A percentile compares a stretch with the other conserved stretches of the same genome.
phyloP scores from a whole-genome alignment of 768 basidiomycete species.

The Rhizopogon vinicolor region DNA sequence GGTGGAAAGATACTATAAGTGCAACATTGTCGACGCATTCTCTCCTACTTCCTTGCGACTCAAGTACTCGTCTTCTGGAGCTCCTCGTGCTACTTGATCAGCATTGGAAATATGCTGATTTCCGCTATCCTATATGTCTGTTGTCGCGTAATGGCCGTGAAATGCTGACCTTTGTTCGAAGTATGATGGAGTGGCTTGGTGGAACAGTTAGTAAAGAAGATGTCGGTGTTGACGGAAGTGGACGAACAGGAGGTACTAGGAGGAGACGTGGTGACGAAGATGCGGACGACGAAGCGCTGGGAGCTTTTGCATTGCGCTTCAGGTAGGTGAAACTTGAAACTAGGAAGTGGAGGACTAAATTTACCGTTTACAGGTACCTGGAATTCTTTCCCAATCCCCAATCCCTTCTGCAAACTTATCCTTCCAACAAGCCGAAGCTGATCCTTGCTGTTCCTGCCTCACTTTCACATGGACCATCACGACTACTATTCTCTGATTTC shows the following conservation, averaged over 20 bases:
- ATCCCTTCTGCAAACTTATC: slow-evolving; percentile 74
- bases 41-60: slow-evolving; percentile 87
- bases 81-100: slow-evolving; percentile 94
- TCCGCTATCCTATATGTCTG: slow-evolving; percentile 89
- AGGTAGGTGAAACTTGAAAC: slow-evolving; percentile 38
- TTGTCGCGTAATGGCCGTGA: slow-evolving; percentile 87
- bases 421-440: slow-evolving; percentile 86
- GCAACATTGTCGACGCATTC: slow-evolving; percentile 79
- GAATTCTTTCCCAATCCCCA: slow-evolving; percentile 87
- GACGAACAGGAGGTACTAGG: slow-evolving; percentile 45
- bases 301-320: slow-evolving; percentile 85
- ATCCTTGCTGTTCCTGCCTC: slow-evolving; percentile 92
- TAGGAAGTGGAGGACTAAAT: slow-evolving; percentile 2
- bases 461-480: slow-evolving; percentile 88
- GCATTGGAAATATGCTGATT: slow-evolving; percentile 89
- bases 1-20: slow-evolving; percentile 72
- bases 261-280: slow-evolving; percentile 61
- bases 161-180: slow-evolving; percentile 89
- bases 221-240: slow-evolving; percentile 71
- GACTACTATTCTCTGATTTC: slow-evolving; percentile 82
- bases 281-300: slow-evolving; percentile 77
- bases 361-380: slow-evolving; percentile 58
- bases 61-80: slow-evolving; percentile 92
- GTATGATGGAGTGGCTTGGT: slow-evolving; percentile 99
- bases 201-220: slow-evolving; percentile 93